phyloP scores from a whole-genome alignment of 768 basidiomycete genomes.

The Tricholoma furcatifolium region DNA sequence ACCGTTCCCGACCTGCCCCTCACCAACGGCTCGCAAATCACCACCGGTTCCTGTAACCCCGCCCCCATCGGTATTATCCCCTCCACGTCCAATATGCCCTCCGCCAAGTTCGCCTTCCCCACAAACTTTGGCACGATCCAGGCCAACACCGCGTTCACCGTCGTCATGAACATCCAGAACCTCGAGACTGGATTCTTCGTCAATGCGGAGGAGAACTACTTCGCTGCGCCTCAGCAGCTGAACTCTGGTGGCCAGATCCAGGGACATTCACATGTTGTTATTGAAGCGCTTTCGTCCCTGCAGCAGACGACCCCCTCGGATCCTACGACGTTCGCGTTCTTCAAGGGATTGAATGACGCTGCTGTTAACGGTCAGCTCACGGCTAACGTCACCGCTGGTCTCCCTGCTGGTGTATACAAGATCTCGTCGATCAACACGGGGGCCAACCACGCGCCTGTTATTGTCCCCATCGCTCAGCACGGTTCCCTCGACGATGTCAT shows the following conservation, averaged over 20 bases:
- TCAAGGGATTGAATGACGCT: constrained; percentile 56
- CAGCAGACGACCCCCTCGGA: constrained; percentile 43
- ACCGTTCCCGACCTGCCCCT: constrained; percentile 46
- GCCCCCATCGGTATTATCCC: constrained; percentile 43
- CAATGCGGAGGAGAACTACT: constrained; percentile 40
- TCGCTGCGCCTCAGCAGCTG: constrained; percentile 45
- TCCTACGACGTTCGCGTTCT: constrained; percentile 57
- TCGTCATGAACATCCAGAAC: constrained; percentile 35
- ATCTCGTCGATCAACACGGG: constrained; percentile 52
- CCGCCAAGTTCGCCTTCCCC: constrained; percentile 34
- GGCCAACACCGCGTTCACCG: constrained; percentile 41
- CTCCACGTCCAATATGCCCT: constrained; percentile 38
- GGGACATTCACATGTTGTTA: constrained; percentile 46
- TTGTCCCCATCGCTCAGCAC: constrained; percentile 49
- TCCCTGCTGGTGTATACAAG: constrained; percentile 58
- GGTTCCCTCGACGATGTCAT: constrained; percentile 46
- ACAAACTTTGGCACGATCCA: constrained; percentile 37
- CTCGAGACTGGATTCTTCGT: constrained; percentile 43
- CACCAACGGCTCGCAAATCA: constrained; percentile 46
- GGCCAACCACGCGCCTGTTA: constrained; percentile 48
- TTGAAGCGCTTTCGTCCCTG: constrained; percentile 28
- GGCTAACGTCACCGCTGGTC: constrained; percentile 45
- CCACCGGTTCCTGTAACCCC: constrained; percentile 24
- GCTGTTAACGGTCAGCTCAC: constrained; percentile 50
- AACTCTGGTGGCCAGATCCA: constrained; percentile 40